Evolutionary conservation across 345 rosid genomes (phyloP).

Genomic region (Camelina laxa): DNA sequence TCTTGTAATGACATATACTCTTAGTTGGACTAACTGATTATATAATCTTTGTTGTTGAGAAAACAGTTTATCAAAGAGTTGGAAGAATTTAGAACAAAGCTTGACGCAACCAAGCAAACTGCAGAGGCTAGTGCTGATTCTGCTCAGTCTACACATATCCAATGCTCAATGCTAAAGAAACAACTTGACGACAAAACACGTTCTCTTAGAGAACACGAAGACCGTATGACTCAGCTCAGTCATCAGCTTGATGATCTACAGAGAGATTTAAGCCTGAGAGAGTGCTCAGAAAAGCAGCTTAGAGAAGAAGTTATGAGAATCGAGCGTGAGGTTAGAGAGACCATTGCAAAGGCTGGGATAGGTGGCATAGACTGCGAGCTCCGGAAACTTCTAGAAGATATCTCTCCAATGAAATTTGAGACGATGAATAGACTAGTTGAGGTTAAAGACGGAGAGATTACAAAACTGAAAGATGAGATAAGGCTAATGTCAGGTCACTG

Average conservation of each 20-base stretch:
- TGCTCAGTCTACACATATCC: slow-evolving; percentile 68
- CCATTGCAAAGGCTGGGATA: slow-evolving; percentile 59
- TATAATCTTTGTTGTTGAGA: slow-evolving; percentile 2
- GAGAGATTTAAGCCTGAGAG: slow-evolving; percentile 74
- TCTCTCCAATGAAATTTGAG: slow-evolving; percentile 67
- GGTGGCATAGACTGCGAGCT: slow-evolving; percentile 55
- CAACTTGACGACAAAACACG: slow-evolving; percentile 71
- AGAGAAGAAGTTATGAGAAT: slow-evolving; percentile 73
- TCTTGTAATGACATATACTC: not conserved
- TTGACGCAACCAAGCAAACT: slow-evolving; percentile 61
- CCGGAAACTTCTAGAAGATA: slow-evolving; percentile 56
- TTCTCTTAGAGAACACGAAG: slow-evolving; percentile 75
- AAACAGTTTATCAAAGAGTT: slow-evolving; percentile 66
- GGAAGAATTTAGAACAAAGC: slow-evolving; percentile 65
- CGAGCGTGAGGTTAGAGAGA: slow-evolving; percentile 68
- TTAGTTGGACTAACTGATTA: not conserved
- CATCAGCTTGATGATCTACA: slow-evolving; percentile 67
- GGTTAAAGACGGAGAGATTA: slow-evolving; percentile 69
- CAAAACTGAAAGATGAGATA: slow-evolving; percentile 71
- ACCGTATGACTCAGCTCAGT: slow-evolving; percentile 63
- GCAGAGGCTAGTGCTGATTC: slow-evolving; percentile 76
- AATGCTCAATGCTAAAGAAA: slow-evolving; percentile 58
- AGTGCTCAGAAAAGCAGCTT: slow-evolving; percentile 72
- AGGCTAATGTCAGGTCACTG: slow-evolving; percentile 78
- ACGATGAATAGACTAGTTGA: slow-evolving; percentile 56